Conservation (phyloP, 495 filamentous ascomycete species). For the Penicillium ucsense region DNA sequence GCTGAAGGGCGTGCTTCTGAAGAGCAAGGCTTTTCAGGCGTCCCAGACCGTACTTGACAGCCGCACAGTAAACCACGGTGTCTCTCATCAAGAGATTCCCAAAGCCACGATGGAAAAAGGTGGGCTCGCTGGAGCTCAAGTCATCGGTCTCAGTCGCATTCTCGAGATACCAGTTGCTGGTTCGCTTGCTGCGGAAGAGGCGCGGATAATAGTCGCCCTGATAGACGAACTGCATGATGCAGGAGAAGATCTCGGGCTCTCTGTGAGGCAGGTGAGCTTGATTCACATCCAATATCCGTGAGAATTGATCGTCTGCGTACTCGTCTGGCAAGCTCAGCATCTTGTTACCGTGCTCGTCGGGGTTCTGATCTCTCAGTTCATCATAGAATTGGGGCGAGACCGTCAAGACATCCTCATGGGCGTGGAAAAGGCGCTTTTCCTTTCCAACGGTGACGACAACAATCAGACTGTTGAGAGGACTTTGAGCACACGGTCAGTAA, state of each 20-base stretch:
- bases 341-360: constrained; percentile 43
- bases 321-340: constrained; percentile 53
- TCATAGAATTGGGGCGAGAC: constrained; percentile 50
- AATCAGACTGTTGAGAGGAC: constrained; percentile 64
- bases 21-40: constrained; percentile 82
- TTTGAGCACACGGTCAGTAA: constrained; percentile 19
- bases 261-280: constrained; percentile 11
- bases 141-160: constrained; percentile 42
- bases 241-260: constrained; percentile 57
- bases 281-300: not conserved
- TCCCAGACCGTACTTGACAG: constrained; percentile 74
- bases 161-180: constrained; percentile 61
- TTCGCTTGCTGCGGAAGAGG: constrained; percentile 38
- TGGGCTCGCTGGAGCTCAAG: constrained; percentile 60
- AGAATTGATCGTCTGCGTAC: constrained; percentile 13
- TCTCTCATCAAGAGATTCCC: constrained; percentile 70
- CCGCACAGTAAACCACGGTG: constrained; percentile 85
- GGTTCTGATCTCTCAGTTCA: constrained; percentile 42
- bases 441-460: constrained; percentile 71
- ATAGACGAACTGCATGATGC: constrained; percentile 60
- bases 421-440: constrained; percentile 70
- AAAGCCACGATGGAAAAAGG: constrained; percentile 59
- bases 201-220: constrained; percentile 61
- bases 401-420: constrained; percentile 56
- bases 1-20: constrained; percentile 85